Evolutionary conservation across 495 filamentous ascomycete genomes (phyloP), one percentile per base, ranked within the genome.

Genomic region (Penicillium robsamsonii): DNA sequence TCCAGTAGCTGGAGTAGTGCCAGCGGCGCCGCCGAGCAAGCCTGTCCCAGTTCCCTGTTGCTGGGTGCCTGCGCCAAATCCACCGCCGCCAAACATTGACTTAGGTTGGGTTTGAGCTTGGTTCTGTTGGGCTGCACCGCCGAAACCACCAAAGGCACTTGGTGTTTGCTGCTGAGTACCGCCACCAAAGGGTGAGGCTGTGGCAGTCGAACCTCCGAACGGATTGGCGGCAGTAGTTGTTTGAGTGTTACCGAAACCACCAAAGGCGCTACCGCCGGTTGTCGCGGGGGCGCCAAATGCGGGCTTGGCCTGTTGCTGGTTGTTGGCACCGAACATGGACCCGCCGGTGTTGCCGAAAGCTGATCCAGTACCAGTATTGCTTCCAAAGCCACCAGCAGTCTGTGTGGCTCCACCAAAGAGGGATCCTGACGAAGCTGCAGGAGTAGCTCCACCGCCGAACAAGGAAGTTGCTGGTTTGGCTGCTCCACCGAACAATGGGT

Each of bases 281-380:
- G 67, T 64, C 18, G 71, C 70, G 6, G 75, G 72, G 20, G 71
- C 53, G 45, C 73, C 64, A 56, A 74, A 75, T 46, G 68, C 60
- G 22, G 70, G 60, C 58, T 75, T 78, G 66, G 59, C 68, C 41
- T 71, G 75, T 47, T 76, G 73, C 49, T 76, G 74, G 42, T 75
- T 74, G 57, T 66, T 73, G 53, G 38, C 68, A 33, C 79, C 79
- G 55, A 84, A 84, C 25, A 84, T 40, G n/a, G 70, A 71, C 25
- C 72, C 61, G n/a, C 75, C 70, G 9, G 67, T 62, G 9, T 55
- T 61, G 17, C 49, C 51, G 31, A 67, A 65, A 17, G 62, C 60
- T 17, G 53, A 64, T 46, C 60, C 58, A 20, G 67, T 65, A 37
- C 56, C 58, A 29, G 56, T 54, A 35, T 31, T 62, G 51, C 33